Evolutionary conservation across 371 early-diverging fungal species (phyloP).

Genomic region (Sporodiniella umbellata): DNA sequence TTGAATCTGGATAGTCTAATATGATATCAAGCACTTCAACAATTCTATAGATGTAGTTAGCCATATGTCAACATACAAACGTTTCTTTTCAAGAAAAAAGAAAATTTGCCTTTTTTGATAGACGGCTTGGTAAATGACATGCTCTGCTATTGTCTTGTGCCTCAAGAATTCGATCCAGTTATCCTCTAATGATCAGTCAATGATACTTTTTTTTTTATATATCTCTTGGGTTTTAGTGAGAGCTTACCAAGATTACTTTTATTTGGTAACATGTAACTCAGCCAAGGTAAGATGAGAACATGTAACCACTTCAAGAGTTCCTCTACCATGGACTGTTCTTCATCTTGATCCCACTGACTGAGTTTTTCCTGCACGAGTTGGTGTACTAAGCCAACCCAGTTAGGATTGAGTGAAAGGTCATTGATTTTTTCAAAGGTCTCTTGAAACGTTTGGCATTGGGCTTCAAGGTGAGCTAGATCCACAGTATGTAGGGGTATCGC

Average conservation of each 20-base stretch:
- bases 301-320: constrained; percentile 21
- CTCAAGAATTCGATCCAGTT: constrained; percentile 17
- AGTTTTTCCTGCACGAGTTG: constrained; percentile 4
- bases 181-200: neutral
- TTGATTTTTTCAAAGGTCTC: constrained; percentile 8
- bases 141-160: constrained; percentile 17
- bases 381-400: constrained; percentile 11
- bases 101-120: constrained; percentile 5
- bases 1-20: constrained; percentile 26
- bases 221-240: no score
- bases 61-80: no score
- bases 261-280: constrained; percentile 12
- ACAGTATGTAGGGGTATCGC: no score
- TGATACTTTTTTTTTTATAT: no score
- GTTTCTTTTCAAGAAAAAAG: no score
- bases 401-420: neutral
- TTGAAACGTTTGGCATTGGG: neutral
- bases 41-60: constrained; percentile 1
- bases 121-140: constrained; percentile 16
- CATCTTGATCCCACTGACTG: neutral
- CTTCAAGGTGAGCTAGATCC: neutral
- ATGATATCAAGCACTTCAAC: constrained; percentile 38
- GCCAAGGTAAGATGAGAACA: constrained; percentile 18
- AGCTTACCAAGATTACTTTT: constrained; percentile 5
- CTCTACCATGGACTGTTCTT: constrained; percentile 4